These are phyloP conservation scores for Botrytis deweyae DNA, from an alignment of 2,329 filamentous ascomycete genomes.

Conservation along the genomic window DNA sequence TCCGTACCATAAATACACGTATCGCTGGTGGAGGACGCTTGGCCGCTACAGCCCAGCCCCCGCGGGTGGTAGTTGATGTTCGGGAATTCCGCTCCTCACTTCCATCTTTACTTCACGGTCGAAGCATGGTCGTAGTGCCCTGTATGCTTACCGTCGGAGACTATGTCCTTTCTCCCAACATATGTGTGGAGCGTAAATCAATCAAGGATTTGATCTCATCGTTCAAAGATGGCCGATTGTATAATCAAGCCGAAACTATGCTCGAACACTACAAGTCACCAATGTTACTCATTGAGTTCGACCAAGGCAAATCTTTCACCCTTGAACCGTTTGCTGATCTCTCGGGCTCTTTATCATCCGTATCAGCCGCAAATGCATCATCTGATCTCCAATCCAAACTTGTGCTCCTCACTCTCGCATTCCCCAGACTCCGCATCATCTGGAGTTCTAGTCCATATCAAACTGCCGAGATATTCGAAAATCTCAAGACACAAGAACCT, in stretches of 20 bases:
- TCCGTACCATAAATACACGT: conserved; percentile 92
- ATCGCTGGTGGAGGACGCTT: conserved; percentile 91
- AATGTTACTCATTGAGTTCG: conserved; percentile 95
- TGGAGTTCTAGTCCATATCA: conserved; percentile 94
- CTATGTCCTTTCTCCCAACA: conserved; percentile 87
- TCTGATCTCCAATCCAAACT: conserved; percentile 89
- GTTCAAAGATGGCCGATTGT: conserved; percentile 87
- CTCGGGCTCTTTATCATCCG: conserved; percentile 59
- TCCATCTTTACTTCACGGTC: conserved; percentile 85
- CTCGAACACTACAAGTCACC: conserved; percentile 85
- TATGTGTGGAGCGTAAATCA: conserved; percentile 94
- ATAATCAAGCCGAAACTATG: conserved; percentile 91
- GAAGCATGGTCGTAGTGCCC: conserved; percentile 83
- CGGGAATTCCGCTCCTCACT: conserved; percentile 93
- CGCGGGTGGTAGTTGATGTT: conserved; percentile 90
- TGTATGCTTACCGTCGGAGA: conserved; percentile 97
- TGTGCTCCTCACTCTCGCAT: conserved; percentile 87
- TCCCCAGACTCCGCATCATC: conserved; percentile 84
- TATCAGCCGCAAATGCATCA: conserved; percentile 58
- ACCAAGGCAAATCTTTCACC: conserved; percentile 95
- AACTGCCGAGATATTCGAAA: conserved; percentile 94
- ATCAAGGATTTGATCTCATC: conserved; percentile 88
- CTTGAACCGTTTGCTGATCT: conserved; percentile 77
- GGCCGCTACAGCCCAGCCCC: conserved; percentile 78
- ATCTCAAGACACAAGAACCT: conserved; percentile 82